These are phyloP conservation scores for Xylariaceae sp. DNA, from an alignment of 2,329 filamentous ascomycete genomes.

Conservation along the genomic window DNA sequence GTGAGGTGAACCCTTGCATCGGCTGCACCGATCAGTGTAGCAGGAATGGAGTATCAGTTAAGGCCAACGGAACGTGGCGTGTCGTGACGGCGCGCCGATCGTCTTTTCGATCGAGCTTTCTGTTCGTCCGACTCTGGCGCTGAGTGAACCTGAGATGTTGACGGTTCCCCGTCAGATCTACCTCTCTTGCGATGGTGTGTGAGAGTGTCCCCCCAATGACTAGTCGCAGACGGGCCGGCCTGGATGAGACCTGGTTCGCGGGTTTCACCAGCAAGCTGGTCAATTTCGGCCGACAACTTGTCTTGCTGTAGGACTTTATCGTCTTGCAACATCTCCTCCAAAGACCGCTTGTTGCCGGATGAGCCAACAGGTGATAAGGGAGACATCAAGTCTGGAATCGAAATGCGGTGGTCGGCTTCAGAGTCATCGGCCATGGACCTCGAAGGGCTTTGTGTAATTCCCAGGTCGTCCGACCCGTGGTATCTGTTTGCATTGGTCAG, in stretches of 20 bases:
- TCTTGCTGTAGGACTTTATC: constrained; percentile 25
- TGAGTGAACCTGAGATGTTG: constrained; percentile 1
- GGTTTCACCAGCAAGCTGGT: constrained; percentile 16
- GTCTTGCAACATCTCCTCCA: constrained; percentile 22
- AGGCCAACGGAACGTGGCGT: too few species aligned
- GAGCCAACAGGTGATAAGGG: constrained; percentile 16
- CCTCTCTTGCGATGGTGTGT: constrained; percentile 7
- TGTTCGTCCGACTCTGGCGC: too few species aligned
- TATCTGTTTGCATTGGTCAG: too few species aligned
- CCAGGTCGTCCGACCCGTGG: constrained; percentile 3
- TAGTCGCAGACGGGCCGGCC: background rate
- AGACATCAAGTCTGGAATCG: constrained; percentile 19
- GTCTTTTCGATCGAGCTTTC: too few species aligned
- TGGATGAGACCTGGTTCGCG: background rate
- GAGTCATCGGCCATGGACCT: constrained; percentile 8
- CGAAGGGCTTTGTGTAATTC: background rate
- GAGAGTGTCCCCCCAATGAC: background rate
- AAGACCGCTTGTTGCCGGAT: constrained; percentile 21
- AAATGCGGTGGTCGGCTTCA: constrained; percentile 5
- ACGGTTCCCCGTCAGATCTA: background rate
- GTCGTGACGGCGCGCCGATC: too few species aligned
- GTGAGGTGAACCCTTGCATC: too few species aligned
- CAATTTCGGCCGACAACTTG: constrained; percentile 27
- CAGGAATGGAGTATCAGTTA: too few species aligned
- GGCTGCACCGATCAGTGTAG: too few species aligned